These are phyloP conservation scores for Solanum stenotomum DNA, from an alignment of 257 asterid species.

Conservation along the genomic window DNA sequence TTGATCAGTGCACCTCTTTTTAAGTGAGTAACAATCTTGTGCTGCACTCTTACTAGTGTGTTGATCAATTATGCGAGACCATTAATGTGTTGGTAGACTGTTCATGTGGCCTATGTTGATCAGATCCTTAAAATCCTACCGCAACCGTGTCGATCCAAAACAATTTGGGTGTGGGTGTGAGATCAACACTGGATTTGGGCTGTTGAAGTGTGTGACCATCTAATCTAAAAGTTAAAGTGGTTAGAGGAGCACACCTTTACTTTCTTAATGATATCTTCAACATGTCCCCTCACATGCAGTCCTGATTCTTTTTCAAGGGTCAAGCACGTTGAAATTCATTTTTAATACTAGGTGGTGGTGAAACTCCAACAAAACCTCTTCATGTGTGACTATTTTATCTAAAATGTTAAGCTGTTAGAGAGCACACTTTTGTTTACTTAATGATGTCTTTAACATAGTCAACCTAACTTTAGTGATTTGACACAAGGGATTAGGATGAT, in stretches of 20 bases:
- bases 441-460: neutral
- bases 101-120: neutral
- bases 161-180: neutral
- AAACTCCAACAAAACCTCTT: neutral
- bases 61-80: neutral
- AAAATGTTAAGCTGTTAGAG: neutral
- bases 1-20: neutral
- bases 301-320: neutral
- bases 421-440: neutral
- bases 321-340: neutral
- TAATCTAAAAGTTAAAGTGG: neutral
- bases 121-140: neutral
- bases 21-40: neutral
- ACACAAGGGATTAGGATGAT: neutral
- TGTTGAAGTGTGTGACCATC: neutral
- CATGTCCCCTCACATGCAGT: neutral
- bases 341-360: neutral
- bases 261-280: neutral
- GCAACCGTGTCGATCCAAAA: neutral
- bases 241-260: neutral
- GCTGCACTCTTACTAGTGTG: neutral
- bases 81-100: neutral
- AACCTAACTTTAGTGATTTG: neutral
- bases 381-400: neutral
- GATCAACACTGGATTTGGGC: neutral